phyloP scores from a whole-genome alignment of 169 alveolate genomes.

The Cryptosporidium baileyi region DNA sequence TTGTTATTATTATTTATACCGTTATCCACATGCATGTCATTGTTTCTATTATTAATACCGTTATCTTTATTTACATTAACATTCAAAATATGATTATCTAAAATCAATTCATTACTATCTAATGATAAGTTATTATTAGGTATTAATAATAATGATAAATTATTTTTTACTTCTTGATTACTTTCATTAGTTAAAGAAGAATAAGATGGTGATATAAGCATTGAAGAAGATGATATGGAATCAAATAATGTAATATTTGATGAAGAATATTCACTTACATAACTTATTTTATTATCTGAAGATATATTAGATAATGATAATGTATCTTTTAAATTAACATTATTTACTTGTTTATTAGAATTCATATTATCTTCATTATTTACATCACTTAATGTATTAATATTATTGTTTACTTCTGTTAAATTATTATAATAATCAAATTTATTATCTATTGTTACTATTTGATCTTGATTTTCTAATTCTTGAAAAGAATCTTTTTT shows the following conservation, averaged over 20 bases:
- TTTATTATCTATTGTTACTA: not conserved
- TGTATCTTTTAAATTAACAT: not conserved
- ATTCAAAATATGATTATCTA: too few relatives aligned
- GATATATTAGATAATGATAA: not conserved
- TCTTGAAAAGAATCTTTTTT: too few relatives aligned
- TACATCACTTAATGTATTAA: not conserved
- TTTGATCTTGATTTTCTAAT: not conserved
- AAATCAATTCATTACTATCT: too few relatives aligned
- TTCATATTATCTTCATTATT: not conserved
- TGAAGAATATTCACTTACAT: not conserved
- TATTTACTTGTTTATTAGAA: not conserved
- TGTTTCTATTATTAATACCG: too few relatives aligned
- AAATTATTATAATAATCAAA: not conserved
- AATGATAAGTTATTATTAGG: too few relatives aligned
- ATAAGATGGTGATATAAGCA: not conserved
- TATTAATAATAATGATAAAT: too few relatives aligned
- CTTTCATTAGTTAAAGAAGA: not conserved
- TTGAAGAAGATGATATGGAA: constrained; percentile 1
- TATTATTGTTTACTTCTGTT: not conserved
- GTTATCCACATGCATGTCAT: too few relatives aligned
- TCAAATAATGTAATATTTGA: not conserved
- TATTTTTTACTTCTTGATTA: too few relatives aligned
- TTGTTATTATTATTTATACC: too few relatives aligned
- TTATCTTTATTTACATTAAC: too few relatives aligned
- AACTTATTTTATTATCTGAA: not conserved